These are phyloP conservation scores for Cladosporium sp. DNA, from an alignment of 2,329 filamentous ascomycete species.

Conservation along the genomic window DNA sequence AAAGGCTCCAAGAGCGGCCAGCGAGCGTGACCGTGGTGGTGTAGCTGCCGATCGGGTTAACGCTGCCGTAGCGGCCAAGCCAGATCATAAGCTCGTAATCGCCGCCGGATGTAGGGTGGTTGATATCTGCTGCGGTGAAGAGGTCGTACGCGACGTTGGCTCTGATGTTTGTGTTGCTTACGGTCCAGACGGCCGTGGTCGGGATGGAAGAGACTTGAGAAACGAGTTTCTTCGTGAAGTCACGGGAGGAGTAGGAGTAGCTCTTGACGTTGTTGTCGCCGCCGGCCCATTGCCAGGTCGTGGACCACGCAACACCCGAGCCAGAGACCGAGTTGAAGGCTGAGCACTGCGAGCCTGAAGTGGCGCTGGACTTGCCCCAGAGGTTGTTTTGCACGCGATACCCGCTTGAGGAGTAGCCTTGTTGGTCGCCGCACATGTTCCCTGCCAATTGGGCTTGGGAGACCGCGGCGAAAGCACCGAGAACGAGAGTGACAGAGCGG, in stretches of 20 bases:
- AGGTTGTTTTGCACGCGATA: slow-evolving; percentile 40
- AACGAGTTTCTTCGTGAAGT: slow-evolving; percentile 26
- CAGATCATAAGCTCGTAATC: slow-evolving; percentile 64
- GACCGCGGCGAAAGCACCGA: background rate
- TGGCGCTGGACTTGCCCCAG: slow-evolving; percentile 40
- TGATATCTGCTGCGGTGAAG: slow-evolving; percentile 47
- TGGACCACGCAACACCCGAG: slow-evolving; percentile 41
- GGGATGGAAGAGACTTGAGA: slow-evolving; percentile 33
- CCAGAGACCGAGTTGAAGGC: slow-evolving; percentile 37
- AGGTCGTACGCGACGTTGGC: slow-evolving; percentile 61
- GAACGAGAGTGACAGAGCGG: background rate
- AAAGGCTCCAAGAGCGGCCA: slow-evolving; percentile 55
- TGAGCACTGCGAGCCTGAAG: slow-evolving; percentile 45
- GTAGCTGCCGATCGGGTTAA: slow-evolving; percentile 49
- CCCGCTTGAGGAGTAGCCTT: slow-evolving; percentile 24
- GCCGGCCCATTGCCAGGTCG: slow-evolving; percentile 32
- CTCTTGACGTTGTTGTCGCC: slow-evolving; percentile 37
- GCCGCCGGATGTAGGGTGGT: slow-evolving; percentile 35
- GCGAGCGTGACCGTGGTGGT: slow-evolving; percentile 53
- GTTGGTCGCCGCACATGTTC: slow-evolving; percentile 28
- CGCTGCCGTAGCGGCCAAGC: slow-evolving; percentile 51
- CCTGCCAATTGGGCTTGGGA: background rate
- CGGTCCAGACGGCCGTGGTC: slow-evolving; percentile 46
- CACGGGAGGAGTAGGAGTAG: slow-evolving; percentile 37
- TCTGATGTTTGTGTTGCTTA: slow-evolving; percentile 46